Base-by-base conservation (phyloP, 1,139 yeast species). In the Suhomyces anneliseae region DNA sequence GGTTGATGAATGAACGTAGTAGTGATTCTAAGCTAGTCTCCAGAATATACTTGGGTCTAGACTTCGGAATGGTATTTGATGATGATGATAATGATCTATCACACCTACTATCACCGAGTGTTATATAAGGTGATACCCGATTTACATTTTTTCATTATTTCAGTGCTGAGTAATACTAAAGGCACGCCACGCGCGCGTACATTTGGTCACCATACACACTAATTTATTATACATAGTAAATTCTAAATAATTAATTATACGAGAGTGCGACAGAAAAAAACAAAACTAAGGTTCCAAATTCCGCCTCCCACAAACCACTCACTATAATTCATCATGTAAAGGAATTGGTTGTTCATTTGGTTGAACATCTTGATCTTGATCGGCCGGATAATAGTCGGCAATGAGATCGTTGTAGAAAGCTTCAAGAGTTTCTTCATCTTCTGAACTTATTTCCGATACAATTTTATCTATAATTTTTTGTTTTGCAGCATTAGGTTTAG, bases 401-500 rank as follows among this genome's bases (percentile, higher is more conserved):
- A 29, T 11, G 7, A 29, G 32, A 4, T 29, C 7, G 4, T 11
- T 29, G 26, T 39, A 40, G n/a, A 46, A 12, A 12, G 34, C 38
- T 6, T 39, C 14, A 10, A 46, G 34, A 12, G 27, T 31, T 4
- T 39, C 38, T 24, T 39, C 45, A 29, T 43, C 44, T n/a, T 36
- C 46, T 12, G 12, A 24, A 12, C 34, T 38, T 6, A 46, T 36
- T 15, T 43, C 38, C 8, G 39, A 34, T 7, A 40, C 10, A 11
- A 46, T 46, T 29, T 46, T 40, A 15, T 42, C 39, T 7, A 42
- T 34, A 6, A 43, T 24, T 10, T 39, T 42, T 4, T 39, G 32
- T 32, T 32, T 43, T 11, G 39, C 15, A 14, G 32, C 32, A 29
- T 11, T 29, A 7, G 32, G 32, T 19, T 19, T 4, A 19, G 24